Percentiles rank a stretch among this genome's conserved stretches.
phyloP scores from a whole-genome alignment of 495 filamentous ascomycete genomes.

The Hyaloscypha hepaticicola region DNA sequence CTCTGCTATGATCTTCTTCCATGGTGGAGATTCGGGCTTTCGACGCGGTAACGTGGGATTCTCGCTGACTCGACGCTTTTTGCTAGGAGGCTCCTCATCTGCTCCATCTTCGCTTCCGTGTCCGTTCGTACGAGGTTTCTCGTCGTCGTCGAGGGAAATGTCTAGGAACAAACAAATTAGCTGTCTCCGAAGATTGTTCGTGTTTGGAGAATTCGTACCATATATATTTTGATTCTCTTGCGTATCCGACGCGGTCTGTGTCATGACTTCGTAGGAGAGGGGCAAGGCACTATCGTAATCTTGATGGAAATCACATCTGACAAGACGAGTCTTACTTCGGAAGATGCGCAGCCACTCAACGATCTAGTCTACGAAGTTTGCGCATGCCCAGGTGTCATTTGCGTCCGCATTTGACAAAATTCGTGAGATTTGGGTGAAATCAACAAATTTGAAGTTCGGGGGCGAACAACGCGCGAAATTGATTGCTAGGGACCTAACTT shows the following conservation, averaged over 20 bases:
- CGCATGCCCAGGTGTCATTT: constrained; percentile 52
- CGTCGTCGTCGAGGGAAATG: constrained; percentile 8
- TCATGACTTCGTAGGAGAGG: constrained; percentile 29
- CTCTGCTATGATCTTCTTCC: constrained; percentile 85
- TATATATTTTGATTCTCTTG: constrained; percentile 27
- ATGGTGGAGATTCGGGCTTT: constrained; percentile 75
- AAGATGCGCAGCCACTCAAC: constrained; percentile 51
- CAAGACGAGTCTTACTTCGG: constrained; percentile 62
- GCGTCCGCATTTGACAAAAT: constrained; percentile 42
- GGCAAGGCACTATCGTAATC: constrained; percentile 54
- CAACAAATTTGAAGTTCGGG: constrained; percentile 1
- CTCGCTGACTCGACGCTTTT: constrained; percentile 69
- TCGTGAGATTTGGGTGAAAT: constrained; percentile 16
- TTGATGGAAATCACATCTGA: constrained; percentile 64
- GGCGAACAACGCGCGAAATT: constrained; percentile 7
- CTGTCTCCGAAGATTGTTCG: background rate
- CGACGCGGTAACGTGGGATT: constrained; percentile 37
- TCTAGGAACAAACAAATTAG: constrained; percentile 20
- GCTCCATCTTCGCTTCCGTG: constrained; percentile 16
- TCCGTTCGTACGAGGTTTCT: constrained; percentile 27
- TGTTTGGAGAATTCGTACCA: constrained; percentile 17
- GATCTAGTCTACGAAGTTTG: constrained; percentile 58
- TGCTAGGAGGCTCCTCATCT: constrained; percentile 60
- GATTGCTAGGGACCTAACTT: constrained; percentile 8
- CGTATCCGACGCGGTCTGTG: constrained; percentile 31